Percentiles rank a stretch among this genome's conserved stretches.
Conservation (phyloP, 768 basidiomycete genomes). For the Mycena vulgaris region DNA sequence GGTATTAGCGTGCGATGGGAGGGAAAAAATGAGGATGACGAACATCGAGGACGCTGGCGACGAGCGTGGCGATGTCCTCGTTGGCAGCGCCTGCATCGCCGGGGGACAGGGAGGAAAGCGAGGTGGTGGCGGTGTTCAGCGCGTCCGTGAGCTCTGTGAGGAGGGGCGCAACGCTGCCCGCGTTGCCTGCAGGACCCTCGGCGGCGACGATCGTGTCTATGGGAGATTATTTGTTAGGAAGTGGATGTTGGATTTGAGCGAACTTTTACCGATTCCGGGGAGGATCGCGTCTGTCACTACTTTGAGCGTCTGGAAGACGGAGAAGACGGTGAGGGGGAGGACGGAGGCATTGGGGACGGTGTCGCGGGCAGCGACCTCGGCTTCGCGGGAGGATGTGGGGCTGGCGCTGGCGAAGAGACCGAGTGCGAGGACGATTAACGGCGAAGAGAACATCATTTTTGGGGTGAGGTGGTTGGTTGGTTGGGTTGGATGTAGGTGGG, state of each 20-base stretch:
- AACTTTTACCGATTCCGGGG: slow-evolving; percentile 10
- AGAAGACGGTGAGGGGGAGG: slow-evolving; percentile 20
- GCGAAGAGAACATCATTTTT: slow-evolving; percentile 16
- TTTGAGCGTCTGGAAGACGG: slow-evolving; percentile 25
- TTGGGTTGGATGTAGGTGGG: not conserved
- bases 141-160: not conserved
- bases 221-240: too few species aligned
- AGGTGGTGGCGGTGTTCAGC: slow-evolving; percentile 16
- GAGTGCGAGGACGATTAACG: slow-evolving; percentile 1
- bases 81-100: slow-evolving; percentile 20
- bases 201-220: slow-evolving; percentile 2
- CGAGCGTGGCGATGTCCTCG: slow-evolving; percentile 14
- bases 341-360: slow-evolving; percentile 14
- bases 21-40: not conserved
- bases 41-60: slow-evolving; percentile 6
- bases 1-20: not conserved
- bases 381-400: not conserved
- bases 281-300: not conserved
- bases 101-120: slow-evolving; percentile 4
- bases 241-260: not conserved
- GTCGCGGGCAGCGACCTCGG: not conserved
- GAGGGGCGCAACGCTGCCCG: slow-evolving; percentile 9
- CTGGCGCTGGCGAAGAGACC: not conserved
- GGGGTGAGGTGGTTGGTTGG: not conserved
- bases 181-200: not conserved